These are phyloP conservation scores for Andrographis paniculata DNA, from an alignment of 305 asterid genomes.

Conservation along the genomic window DNA sequence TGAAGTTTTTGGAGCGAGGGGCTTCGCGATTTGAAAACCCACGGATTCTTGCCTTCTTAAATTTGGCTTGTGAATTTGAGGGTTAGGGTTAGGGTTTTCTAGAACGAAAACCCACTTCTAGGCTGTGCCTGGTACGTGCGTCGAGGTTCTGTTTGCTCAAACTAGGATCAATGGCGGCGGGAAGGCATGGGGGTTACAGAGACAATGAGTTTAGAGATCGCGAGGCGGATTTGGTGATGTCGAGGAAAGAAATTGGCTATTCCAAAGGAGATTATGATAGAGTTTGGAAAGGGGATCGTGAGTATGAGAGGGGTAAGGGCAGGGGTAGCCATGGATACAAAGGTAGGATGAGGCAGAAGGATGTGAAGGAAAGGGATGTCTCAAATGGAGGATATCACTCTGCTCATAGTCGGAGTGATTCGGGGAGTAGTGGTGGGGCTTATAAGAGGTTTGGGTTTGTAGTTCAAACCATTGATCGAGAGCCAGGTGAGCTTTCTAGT, in stretches of 20 bases:
- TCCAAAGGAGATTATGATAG: slow-evolving; percentile 41
- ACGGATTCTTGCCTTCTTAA: slow-evolving; percentile 9
- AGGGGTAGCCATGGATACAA: slow-evolving; percentile 25
- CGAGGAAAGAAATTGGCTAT: slow-evolving; percentile 37
- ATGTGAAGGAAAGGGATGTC: slow-evolving; percentile 39
- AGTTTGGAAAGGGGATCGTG: slow-evolving; percentile 30
- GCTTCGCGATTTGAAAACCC: not conserved
- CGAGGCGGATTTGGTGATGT: slow-evolving; percentile 42
- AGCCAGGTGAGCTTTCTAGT: slow-evolving; percentile 85
- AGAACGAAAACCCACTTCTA: slow-evolving; percentile 3
- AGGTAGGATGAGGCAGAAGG: slow-evolving; percentile 48
- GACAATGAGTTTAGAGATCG: slow-evolving; percentile 56
- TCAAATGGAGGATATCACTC: slow-evolving; percentile 36
- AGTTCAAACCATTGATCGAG: slow-evolving; percentile 38
- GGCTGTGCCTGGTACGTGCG: slow-evolving; percentile 12
- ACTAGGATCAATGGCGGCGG: slow-evolving; percentile 54
- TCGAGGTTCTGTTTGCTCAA: slow-evolving; percentile 22
- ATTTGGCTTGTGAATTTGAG: slow-evolving; percentile 3
- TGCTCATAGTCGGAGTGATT: slow-evolving; percentile 41
- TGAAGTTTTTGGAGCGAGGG: slow-evolving; percentile 10
- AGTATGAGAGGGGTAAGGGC: slow-evolving; percentile 20
- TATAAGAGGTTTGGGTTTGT: slow-evolving; percentile 26
- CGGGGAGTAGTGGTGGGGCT: slow-evolving; percentile 37
- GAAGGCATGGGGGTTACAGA: slow-evolving; percentile 63
- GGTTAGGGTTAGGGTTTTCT: slow-evolving; percentile 34